phyloP scores from a whole-genome alignment of 768 basidiomycete genomes.

The Hebeloma cylindrosporum region DNA sequence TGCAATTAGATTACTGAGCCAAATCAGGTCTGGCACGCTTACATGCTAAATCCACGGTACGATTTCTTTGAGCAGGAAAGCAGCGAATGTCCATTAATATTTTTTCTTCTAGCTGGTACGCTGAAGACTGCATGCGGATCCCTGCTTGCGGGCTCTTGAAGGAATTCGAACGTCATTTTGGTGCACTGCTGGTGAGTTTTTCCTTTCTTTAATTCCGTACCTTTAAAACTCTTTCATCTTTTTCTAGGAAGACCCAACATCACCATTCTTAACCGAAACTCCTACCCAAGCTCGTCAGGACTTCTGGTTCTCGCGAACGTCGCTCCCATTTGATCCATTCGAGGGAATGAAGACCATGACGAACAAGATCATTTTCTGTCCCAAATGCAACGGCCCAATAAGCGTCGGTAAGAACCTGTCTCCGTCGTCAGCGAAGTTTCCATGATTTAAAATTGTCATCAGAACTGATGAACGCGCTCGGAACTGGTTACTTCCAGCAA shows the following conservation, averaged over 20 bases:
- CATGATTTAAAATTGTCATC: constrained; percentile 11
- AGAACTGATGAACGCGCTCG: constrained; percentile 42
- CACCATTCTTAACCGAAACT: constrained; percentile 10
- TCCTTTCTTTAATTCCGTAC: not conserved
- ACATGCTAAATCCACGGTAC: constrained; percentile 33
- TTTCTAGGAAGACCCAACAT: constrained; percentile 10
- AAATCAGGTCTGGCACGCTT: constrained; percentile 36
- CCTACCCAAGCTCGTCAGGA: constrained; percentile 13
- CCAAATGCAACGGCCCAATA: constrained; percentile 22
- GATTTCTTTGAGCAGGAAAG: not conserved
- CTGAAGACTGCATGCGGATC: constrained; percentile 31
- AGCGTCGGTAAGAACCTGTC: constrained; percentile 25
- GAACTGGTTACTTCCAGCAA: constrained; percentile 49
- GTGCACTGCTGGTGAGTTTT: constrained; percentile 19
- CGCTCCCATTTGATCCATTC: constrained; percentile 23
- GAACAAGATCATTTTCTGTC: constrained; percentile 28
- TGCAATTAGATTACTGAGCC: too few species aligned
- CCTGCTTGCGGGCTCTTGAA: constrained; percentile 21
- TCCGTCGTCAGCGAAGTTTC: not conserved
- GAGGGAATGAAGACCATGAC: constrained; percentile 2
- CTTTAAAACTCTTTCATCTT: not conserved
- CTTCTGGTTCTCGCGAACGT: constrained; percentile 19
- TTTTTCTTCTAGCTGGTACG: constrained; percentile 28
- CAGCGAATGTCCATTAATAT: not conserved
- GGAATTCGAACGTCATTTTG: constrained; percentile 19